phyloP scores from a whole-genome alignment of 2,329 filamentous ascomycete genomes.

The Falciphora oryzae region DNA sequence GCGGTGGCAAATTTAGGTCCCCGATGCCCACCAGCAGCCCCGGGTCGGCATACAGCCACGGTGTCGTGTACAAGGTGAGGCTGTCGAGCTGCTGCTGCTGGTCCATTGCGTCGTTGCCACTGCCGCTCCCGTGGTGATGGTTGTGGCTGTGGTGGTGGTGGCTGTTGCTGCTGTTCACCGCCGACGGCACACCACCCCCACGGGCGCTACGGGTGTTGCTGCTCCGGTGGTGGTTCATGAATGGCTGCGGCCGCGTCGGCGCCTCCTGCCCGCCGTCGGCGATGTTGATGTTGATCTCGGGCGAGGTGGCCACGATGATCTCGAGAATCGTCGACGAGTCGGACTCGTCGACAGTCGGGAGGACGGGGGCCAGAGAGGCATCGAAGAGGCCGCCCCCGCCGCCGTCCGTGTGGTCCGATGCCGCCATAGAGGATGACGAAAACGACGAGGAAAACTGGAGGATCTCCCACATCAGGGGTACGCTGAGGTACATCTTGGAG shows the following conservation, averaged over 20 bases:
- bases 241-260: conserved; percentile 25
- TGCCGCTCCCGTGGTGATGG: neutral
- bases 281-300: conserved; percentile 45
- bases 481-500: conserved; percentile 45
- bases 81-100: conserved; percentile 24
- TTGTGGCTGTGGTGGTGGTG: neutral
- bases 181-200: neutral
- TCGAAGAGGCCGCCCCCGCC: conserved; percentile 35
- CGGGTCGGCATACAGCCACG: conserved; percentile 37
- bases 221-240: neutral
- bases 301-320: conserved; percentile 45
- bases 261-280: conserved; percentile 45
- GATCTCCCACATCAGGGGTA: conserved; percentile 48
- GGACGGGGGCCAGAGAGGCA: conserved; percentile 31
- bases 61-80: conserved; percentile 35
- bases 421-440: conserved; percentile 19
- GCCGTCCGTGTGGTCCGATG: conserved; percentile 28
- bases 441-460: conserved; percentile 40
- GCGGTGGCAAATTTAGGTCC: conserved; percentile 21
- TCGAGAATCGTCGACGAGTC: conserved; percentile 37
- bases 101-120: neutral
- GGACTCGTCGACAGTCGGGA: conserved; percentile 22
- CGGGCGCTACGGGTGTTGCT: neutral
- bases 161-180: neutral
- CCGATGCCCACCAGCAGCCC: conserved; percentile 33